Evolutionary conservation across 1,139 yeast species (phyloP).

Genomic region (Pichia sp.): DNA sequence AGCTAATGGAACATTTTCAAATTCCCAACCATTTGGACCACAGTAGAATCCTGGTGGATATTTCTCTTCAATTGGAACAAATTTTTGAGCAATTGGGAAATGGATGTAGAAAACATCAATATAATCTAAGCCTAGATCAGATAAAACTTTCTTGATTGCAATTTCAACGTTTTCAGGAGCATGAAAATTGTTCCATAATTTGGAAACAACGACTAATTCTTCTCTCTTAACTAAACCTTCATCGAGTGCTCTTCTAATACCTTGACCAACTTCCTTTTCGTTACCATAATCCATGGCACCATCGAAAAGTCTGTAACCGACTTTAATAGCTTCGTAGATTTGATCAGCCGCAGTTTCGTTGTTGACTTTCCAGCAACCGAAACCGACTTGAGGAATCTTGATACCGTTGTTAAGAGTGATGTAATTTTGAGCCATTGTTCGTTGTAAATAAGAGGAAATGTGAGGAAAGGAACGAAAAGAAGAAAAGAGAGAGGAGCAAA

Average conservation of each 20-base stretch:
- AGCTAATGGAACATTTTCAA: constrained; percentile 62
- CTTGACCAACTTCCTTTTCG: constrained; percentile 67
- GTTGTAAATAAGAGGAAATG: too few species aligned
- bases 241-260: constrained; percentile 53
- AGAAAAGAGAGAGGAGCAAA: background rate
- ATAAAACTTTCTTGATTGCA: constrained; percentile 57
- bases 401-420: constrained; percentile 25
- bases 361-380: constrained; percentile 38
- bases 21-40: constrained; percentile 49
- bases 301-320: constrained; percentile 67
- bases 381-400: constrained; percentile 28
- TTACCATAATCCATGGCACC: constrained; percentile 78
- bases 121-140: constrained; percentile 61
- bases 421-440: constrained; percentile 1
- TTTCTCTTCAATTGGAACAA: constrained; percentile 60
- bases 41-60: constrained; percentile 73
- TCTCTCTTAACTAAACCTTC: constrained; percentile 67
- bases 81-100: constrained; percentile 72
- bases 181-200: constrained; percentile 76
- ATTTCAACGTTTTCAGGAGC: constrained; percentile 52
- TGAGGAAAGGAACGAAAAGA: background rate
- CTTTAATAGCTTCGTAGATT: constrained; percentile 27
- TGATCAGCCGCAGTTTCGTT: constrained; percentile 42
- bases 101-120: constrained; percentile 71
- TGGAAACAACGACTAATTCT: constrained; percentile 68